phyloP scores from a whole-genome alignment of 768 basidiomycete species.

The Lyophyllum semitale region DNA sequence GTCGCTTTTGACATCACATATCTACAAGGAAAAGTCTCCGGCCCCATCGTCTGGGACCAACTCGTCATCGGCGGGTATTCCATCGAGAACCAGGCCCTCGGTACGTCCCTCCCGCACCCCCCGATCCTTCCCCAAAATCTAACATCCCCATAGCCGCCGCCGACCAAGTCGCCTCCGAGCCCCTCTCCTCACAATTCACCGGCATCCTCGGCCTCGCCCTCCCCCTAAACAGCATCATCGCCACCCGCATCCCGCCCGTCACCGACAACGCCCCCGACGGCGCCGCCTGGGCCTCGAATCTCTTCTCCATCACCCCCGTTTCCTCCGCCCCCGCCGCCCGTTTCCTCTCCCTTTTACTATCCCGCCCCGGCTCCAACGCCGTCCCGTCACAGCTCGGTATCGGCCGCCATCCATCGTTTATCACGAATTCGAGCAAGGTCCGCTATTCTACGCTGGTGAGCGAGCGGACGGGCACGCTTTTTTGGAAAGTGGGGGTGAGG shows the following conservation, averaged over 20 bases:
- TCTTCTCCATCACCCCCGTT: constrained; percentile 66
- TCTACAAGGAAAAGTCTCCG: constrained; percentile 56
- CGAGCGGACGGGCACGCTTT: constrained; percentile 42
- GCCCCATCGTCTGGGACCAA: constrained; percentile 72
- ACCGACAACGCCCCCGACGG: constrained; percentile 59
- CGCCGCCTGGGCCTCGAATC: constrained; percentile 66
- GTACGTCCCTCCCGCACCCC: constrained; percentile 34
- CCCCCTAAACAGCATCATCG: constrained; percentile 71
- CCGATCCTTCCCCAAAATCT: background rate
- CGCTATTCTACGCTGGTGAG: constrained; percentile 49
- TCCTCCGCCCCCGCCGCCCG: constrained; percentile 54
- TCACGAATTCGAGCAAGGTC: constrained; percentile 53
- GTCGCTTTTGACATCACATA: constrained; percentile 54
- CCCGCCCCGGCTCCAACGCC: constrained; percentile 61
- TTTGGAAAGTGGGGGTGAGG: constrained; percentile 63
- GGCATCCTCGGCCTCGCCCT: constrained; percentile 80
- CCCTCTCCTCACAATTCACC: constrained; percentile 54
- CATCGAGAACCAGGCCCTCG: constrained; percentile 69
- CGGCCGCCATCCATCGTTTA: constrained; percentile 64
- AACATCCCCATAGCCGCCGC: constrained; percentile 53
- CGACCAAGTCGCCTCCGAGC: constrained; percentile 52
- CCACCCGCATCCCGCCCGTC: constrained; percentile 47
- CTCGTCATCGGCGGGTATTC: constrained; percentile 64
- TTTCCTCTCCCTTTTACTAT: constrained; percentile 69
- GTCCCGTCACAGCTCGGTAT: constrained; percentile 68